Conservation (phyloP, 129 eudicot genomes). For the Flaveria sonorensis region DNA sequence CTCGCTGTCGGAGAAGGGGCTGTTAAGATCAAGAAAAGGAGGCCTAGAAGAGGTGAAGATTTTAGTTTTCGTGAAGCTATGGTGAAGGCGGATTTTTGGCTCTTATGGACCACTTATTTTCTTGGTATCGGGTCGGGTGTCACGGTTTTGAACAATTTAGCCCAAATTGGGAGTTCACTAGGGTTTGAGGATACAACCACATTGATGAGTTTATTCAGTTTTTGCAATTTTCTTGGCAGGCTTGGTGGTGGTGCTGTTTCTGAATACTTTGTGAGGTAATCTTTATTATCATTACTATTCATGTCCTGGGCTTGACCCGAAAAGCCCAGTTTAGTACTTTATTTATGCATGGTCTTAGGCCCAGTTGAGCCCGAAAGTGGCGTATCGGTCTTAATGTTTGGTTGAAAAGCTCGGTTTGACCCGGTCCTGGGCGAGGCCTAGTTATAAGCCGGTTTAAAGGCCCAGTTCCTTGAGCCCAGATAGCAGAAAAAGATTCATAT, state of each 20-base stretch:
- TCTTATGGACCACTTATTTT: constrained; percentile 83
- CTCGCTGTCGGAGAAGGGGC: constrained; percentile 97
- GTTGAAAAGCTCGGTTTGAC: background rate
- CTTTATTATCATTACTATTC: background rate
- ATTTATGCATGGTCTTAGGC: background rate
- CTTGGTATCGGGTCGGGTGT: constrained; percentile 89
- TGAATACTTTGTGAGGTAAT: constrained; percentile 81
- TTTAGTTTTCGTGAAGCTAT: constrained; percentile 78
- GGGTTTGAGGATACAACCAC: constrained; percentile 68
- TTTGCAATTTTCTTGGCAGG: constrained; percentile 88
- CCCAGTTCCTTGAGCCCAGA: no score
- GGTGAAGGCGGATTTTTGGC: constrained; percentile 96
- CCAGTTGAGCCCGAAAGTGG: background rate
- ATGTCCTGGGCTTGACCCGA: background rate
- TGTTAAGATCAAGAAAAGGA: constrained; percentile 65
- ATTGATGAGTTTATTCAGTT: constrained; percentile 79
- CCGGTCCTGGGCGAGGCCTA: background rate
- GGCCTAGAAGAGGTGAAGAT: constrained; percentile 91
- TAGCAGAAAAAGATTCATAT: no score
- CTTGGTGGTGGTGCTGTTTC: constrained; percentile 88
- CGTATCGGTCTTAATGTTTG: background rate
- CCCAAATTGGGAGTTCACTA: constrained; percentile 77
- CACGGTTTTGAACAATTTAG: constrained; percentile 87
- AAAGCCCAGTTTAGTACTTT: background rate
- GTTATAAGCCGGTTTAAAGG: background rate